These are phyloP conservation scores for Phenoliferia sp. DNA, from an alignment of 1,284 basidiomycete species.

Conservation along the genomic window DNA sequence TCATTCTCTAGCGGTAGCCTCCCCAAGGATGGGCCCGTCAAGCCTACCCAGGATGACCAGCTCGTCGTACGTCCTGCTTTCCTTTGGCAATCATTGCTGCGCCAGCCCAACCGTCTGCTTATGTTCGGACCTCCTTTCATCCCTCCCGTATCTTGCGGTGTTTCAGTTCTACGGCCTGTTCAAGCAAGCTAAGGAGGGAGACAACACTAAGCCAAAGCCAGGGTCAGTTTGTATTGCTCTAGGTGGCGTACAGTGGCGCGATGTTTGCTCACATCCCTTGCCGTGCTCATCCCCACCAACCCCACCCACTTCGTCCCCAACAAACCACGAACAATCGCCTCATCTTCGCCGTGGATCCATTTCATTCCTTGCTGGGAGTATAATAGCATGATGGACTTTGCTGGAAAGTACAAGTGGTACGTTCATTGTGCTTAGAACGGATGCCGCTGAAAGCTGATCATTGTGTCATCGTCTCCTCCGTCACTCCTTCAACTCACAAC, in stretches of 20 bases:
- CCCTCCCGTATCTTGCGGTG: neutral
- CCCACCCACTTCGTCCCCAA: neutral
- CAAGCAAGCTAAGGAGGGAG: conserved; percentile 84
- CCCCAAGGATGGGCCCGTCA: conserved; percentile 73
- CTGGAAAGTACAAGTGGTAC: conserved; percentile 79
- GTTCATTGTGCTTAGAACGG: conserved; percentile 24
- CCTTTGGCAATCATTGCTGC: too few species aligned
- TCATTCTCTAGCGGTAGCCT: conserved; percentile 44
- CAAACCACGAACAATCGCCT: neutral
- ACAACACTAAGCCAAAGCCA: conserved; percentile 60
- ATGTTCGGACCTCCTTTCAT: too few species aligned
- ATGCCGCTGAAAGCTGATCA: neutral
- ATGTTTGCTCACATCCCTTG: neutral
- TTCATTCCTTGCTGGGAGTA: neutral
- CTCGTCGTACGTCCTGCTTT: conserved; percentile 53
- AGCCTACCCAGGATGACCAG: conserved; percentile 66
- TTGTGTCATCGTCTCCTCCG: neutral
- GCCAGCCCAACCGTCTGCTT: too few species aligned
- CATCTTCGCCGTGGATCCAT: neutral
- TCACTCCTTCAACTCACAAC: neutral
- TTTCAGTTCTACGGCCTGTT: conserved; percentile 81
- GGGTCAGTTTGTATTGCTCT: conserved; percentile 34
- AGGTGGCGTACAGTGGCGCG: neutral
- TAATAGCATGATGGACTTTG: conserved; percentile 63
- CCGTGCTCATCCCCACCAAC: neutral